Percentiles rank a stretch among this genome's conserved stretches.
These are phyloP conservation scores for Fusarium ambrosium DNA, from an alignment of 2,329 filamentous ascomycete species.

Conservation along the genomic window DNA sequence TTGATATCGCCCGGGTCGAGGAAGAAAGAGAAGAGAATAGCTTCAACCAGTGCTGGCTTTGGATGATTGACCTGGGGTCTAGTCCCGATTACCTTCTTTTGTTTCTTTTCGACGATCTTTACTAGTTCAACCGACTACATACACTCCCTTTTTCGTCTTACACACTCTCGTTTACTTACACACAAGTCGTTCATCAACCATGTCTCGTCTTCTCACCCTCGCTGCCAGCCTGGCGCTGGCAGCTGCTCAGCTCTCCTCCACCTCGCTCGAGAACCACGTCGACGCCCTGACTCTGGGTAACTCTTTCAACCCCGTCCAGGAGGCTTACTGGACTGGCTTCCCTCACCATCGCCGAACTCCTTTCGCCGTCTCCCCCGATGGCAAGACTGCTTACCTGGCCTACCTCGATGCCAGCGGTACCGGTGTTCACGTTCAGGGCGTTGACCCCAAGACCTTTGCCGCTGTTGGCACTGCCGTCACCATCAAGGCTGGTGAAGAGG, in stretches of 20 bases:
- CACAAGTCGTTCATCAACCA: constrained; percentile 14
- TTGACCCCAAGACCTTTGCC: constrained; percentile 67
- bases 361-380: constrained; percentile 72
- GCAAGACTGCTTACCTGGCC: constrained; percentile 70
- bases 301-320: constrained; percentile 69
- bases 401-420: constrained; percentile 70
- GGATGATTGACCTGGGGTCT: constrained; percentile 42
- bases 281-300: constrained; percentile 62
- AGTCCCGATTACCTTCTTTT: constrained; percentile 42
- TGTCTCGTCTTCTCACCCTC: constrained; percentile 45
- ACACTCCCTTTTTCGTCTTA: constrained; percentile 27
- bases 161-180: constrained; percentile 16
- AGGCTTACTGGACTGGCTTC: constrained; percentile 72
- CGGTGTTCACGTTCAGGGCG: constrained; percentile 69
- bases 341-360: constrained; percentile 73
- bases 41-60: constrained; percentile 37
- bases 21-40: constrained; percentile 11
- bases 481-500: constrained; percentile 68
- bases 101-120: constrained; percentile 42
- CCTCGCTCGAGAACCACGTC: constrained; percentile 48
- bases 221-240: constrained; percentile 47
- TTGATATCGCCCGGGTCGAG: constrained; percentile 5
- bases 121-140: constrained; percentile 23
- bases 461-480: constrained; percentile 66
- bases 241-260: constrained; percentile 42